Evolutionary conservation across 805 yeast genomes (phyloP).

Genomic region (Saccharomycopsis sp.): DNA sequence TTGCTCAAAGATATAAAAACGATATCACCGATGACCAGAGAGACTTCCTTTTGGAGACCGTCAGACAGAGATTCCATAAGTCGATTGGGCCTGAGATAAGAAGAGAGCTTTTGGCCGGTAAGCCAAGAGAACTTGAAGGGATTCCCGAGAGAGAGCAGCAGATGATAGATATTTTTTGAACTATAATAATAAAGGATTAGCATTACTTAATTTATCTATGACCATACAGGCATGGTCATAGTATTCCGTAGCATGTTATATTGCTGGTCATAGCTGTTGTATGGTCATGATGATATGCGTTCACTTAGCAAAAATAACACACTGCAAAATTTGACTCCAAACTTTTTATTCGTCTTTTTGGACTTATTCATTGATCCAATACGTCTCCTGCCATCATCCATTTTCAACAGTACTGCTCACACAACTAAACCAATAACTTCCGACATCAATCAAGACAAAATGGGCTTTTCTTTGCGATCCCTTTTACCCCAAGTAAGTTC

Average conservation of each 20-base stretch:
- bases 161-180: conserved; percentile 23
- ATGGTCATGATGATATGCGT: no score
- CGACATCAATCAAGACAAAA: not conserved
- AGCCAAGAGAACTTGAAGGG: conserved; percentile 43
- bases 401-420: no score
- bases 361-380: no score
- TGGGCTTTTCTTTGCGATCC: not conserved
- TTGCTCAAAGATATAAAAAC: conserved; percentile 93
- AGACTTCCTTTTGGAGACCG: conserved; percentile 85
- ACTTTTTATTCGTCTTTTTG: no score
- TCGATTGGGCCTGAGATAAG: conserved; percentile 91
- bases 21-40: conserved; percentile 99
- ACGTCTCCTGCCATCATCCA: no score
- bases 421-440: not conserved
- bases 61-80: conserved; percentile 82
- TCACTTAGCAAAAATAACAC: no score
- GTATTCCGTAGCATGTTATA: no score
- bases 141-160: conserved; percentile 26
- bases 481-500: conserved; percentile 1
- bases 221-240: no score
- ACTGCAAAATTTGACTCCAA: no score
- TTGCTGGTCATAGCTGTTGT: no score
- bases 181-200: not conserved
- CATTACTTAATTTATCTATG: not conserved
- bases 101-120: conserved; percentile 86